Evolutionary conservation across 257 asterid species (phyloP).

Genomic region (Capsicum pubescens): DNA sequence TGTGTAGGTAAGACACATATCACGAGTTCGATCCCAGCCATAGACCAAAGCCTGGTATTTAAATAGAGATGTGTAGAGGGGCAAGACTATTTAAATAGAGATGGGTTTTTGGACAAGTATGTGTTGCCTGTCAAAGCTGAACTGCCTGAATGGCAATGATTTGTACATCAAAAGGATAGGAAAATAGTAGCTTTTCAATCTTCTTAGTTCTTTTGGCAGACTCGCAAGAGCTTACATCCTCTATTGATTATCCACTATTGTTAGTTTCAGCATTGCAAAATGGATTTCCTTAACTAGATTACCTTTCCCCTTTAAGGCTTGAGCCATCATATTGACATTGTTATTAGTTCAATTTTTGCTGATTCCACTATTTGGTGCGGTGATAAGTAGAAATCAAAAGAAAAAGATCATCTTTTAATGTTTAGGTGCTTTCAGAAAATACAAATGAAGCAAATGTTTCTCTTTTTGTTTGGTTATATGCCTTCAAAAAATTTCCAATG

Average conservation of each 20-base stretch:
- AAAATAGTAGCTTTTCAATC: neutral
- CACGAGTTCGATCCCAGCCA: no score
- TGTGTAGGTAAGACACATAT: no score
- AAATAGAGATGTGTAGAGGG: no score
- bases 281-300: neutral
- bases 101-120: neutral
- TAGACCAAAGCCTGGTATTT: no score
- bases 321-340: neutral
- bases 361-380: neutral
- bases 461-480: neutral
- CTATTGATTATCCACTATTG: neutral
- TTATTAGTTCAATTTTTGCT: neutral
- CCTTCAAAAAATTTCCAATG: neutral
- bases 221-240: neutral
- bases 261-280: neutral
- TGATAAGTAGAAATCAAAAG: neutral
- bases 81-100: no score
- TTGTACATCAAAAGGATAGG: neutral
- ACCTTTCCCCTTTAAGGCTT: neutral
- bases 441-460: neutral
- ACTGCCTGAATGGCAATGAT: neutral
- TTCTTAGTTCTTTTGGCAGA: neutral
- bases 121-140: neutral
- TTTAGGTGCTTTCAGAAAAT: neutral
- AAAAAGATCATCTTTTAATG: constrained; percentile 5